Evolutionary conservation across 1,284 basidiomycete genomes (phyloP).

Genomic region (Trametes versicolor): DNA sequence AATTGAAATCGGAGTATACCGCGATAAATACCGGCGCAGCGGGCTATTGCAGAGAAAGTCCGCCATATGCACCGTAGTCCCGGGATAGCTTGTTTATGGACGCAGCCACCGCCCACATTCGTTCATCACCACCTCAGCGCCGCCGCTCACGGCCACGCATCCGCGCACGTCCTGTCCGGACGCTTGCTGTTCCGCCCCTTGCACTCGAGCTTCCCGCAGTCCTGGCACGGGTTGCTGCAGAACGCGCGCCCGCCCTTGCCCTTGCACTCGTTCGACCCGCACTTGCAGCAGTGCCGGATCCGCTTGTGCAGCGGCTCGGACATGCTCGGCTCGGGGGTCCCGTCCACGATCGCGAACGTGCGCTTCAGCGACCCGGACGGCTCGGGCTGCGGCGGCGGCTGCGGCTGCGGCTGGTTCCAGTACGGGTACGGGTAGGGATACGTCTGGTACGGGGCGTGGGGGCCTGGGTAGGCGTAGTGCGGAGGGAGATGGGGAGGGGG

Average conservation of each 20-base stretch:
- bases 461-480: constrained; percentile 37
- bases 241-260: constrained; percentile 78
- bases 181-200: constrained; percentile 76
- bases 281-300: constrained; percentile 70
- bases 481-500: constrained; percentile 34
- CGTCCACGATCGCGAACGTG: constrained; percentile 43
- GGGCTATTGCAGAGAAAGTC: not conserved
- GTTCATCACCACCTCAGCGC: not conserved
- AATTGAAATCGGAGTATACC: constrained; percentile 4
- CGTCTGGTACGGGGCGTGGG: constrained; percentile 39
- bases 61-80: too few species aligned
- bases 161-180: constrained; percentile 74
- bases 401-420: constrained; percentile 39
- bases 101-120: not conserved
- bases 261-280: constrained; percentile 79
- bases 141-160: constrained; percentile 59
- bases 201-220: constrained; percentile 78
- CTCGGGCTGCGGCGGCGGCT: constrained; percentile 25
- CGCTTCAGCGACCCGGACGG: constrained; percentile 39
- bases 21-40: constrained; percentile 15
- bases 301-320: constrained; percentile 50
- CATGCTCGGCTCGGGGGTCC: constrained; percentile 35
- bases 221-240: constrained; percentile 75
- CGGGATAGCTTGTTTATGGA: not conserved
- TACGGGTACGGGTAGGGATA: constrained; percentile 43